Percentiles rank a stretch among this genome's conserved stretches.
Conservation (phyloP, 257 asterid species). For the Nicotiana obtusifolia region DNA sequence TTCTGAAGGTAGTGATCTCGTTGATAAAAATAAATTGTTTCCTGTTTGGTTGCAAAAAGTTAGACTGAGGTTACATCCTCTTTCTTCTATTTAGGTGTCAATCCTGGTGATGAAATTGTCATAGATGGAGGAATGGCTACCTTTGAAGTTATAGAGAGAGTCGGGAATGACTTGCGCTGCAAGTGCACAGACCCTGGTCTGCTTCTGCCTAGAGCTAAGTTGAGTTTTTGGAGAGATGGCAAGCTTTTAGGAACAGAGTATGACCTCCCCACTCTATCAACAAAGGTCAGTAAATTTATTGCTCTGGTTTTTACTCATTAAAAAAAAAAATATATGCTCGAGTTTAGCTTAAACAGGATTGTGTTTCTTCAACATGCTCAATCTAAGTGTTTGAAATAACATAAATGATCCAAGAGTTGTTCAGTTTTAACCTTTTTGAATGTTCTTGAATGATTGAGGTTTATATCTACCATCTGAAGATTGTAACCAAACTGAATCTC, state of each 20-base stretch:
- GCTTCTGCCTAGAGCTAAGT: conserved; percentile 68
- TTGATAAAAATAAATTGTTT: conserved; percentile 3
- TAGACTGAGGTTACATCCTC: not conserved
- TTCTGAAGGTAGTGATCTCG: conserved; percentile 48
- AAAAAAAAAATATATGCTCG: not conserved
- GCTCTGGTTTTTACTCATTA: not conserved
- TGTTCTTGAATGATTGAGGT: not conserved
- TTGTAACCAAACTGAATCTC: not conserved
- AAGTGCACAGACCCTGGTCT: conserved; percentile 77
- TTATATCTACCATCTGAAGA: not conserved
- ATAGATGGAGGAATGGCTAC: conserved; percentile 92
- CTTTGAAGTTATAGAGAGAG: conserved; percentile 58
- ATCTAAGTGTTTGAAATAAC: not conserved
- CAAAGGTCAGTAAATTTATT: conserved; percentile 36
- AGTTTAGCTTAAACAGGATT: not conserved
- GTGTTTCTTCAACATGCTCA: not conserved
- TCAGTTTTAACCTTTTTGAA: not conserved
- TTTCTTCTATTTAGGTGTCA: conserved; percentile 37
- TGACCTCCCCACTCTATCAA: conserved; percentile 62
- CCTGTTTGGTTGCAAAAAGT: not conserved
- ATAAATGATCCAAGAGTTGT: not conserved
- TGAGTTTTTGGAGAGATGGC: conserved; percentile 87
- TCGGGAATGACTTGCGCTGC: conserved; percentile 67
- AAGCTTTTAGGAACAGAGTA: conserved; percentile 44
- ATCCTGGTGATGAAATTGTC: conserved; percentile 67